These are phyloP conservation scores for Chlamydomonas sp. DNA, from an alignment of 139 green algal genomes.

Conservation along the genomic window DNA sequence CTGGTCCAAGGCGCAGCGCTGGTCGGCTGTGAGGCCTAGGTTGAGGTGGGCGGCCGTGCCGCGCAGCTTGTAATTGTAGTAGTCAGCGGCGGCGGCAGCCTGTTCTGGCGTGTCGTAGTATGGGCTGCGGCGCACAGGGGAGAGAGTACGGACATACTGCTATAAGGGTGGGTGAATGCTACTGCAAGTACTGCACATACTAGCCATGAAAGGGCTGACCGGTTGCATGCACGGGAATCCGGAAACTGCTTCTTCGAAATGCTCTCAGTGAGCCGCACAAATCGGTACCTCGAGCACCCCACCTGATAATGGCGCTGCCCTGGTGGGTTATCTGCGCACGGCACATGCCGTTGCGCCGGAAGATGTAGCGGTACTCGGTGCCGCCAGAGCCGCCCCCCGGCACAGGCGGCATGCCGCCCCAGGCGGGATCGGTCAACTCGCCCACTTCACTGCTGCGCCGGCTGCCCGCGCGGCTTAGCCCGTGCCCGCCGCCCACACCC, in stretches of 20 bases:
- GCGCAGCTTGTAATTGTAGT: slow-evolving; percentile 38
- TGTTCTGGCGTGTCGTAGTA: slow-evolving; percentile 37
- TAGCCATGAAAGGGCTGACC: too few species aligned
- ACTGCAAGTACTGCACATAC: too few species aligned
- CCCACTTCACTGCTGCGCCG: too few species aligned
- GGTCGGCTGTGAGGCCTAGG: slow-evolving; percentile 25
- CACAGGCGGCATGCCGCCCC: too few species aligned
- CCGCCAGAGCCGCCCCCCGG: not conserved
- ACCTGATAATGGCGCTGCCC: slow-evolving; percentile 38
- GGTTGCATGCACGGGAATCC: too few species aligned
- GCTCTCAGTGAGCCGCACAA: too few species aligned
- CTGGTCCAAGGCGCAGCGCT: slow-evolving; percentile 9
- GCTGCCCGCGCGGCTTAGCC: too few species aligned
- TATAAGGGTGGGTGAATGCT: too few species aligned
- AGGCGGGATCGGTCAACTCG: too few species aligned
- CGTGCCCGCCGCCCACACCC: too few species aligned
- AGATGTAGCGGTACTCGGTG: slow-evolving; percentile 38
- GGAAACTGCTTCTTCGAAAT: too few species aligned
- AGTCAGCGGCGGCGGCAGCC: slow-evolving; percentile 24
- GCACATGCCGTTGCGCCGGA: slow-evolving; percentile 39
- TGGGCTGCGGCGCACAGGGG: not conserved
- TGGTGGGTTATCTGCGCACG: slow-evolving; percentile 41
- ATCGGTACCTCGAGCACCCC: not conserved
- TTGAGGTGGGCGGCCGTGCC: slow-evolving; percentile 29
- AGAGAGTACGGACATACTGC: not conserved